Evolutionary conservation across 768 basidiomycete genomes (phyloP), one percentile per base, ranked within the genome.

Genomic region (Boletus sp.): DNA sequence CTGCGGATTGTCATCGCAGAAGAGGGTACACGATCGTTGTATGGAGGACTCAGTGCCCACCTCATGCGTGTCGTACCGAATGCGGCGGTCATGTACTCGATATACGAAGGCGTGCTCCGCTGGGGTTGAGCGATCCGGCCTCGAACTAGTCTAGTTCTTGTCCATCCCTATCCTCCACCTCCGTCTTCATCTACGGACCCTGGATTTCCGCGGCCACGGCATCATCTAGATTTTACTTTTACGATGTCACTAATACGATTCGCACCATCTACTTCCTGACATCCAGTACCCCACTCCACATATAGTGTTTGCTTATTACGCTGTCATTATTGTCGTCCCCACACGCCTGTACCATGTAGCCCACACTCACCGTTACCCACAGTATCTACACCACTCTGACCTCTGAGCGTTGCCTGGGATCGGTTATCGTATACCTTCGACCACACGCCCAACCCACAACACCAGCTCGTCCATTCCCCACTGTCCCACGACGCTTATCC

Each of bases 31-130:
- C 79, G 84, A 39, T 84, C 89, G 5, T 69, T 98, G 19, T 98
- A 99, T 63, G 88, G 92, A 11, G 97, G 97, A 10, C 81, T 99
- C 51, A 88, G 87, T 50, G 94, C 97, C 0, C 97, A 98, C 69
- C 78, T 99, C 53, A 88, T 99, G 83, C 87, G 97, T 47, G 94
- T 98, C 53, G 91, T 99, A 4, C 96, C 96, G 7, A 99, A 99
- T 62, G 96, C 96, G 0, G 90, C 88, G 1, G 91, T 95, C 59
- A 98, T 98, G 96, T 99, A 88, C 74, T 85, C 85, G 56, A 93
- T 97, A 66, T 98, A 98, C 65, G 95, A 98, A 70, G 84, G 87
- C 25, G 76, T 86, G 30, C 74, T 95, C 30, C 77, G 84, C 38
- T 90, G 84, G 84, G 75, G 64, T 21, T 59, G 10, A 51, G 19